These are phyloP conservation scores for Sugiyamaella neomexicana DNA, from an alignment of 1,139 yeast genomes.

Conservation along the genomic window DNA sequence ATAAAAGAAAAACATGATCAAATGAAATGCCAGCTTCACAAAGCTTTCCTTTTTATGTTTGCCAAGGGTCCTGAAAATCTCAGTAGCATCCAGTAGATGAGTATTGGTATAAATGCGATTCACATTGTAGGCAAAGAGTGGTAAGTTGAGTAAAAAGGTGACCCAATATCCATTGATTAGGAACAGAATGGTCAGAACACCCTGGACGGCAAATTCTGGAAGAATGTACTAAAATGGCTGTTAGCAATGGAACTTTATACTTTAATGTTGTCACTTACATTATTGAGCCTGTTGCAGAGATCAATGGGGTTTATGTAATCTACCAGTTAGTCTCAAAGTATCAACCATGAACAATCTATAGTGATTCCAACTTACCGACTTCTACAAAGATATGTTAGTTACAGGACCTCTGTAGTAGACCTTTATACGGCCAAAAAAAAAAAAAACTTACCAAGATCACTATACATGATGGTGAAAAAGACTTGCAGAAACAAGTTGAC, in stretches of 20 bases:
- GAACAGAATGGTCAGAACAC: slow-evolving; percentile 65
- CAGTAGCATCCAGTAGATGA: slow-evolving; percentile 94
- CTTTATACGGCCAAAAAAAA: not conserved
- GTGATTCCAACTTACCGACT: slow-evolving; percentile 23
- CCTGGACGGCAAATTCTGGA: slow-evolving; percentile 91
- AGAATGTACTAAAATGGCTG: slow-evolving; percentile 54
- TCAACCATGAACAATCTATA: not conserved
- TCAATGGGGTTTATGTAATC: slow-evolving; percentile 97
- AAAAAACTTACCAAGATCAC: slow-evolving; percentile 69
- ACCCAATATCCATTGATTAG: slow-evolving; percentile 93
- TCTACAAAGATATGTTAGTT: slow-evolving; percentile 17
- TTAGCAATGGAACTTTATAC: not conserved
- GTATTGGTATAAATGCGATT: slow-evolving; percentile 44
- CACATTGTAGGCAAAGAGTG: slow-evolving; percentile 63
- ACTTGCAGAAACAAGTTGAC: slow-evolving; percentile 87
- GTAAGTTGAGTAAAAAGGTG: slow-evolving; percentile 80
- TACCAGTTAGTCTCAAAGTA: slow-evolving; percentile 5
- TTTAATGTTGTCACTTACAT: slow-evolving; percentile 35
- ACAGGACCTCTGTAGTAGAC: not conserved
- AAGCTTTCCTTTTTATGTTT: slow-evolving; percentile 93
- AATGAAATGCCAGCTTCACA: slow-evolving; percentile 85
- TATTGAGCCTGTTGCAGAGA: slow-evolving; percentile 88
- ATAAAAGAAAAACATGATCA: slow-evolving; percentile 91
- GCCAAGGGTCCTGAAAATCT: slow-evolving; percentile 90
- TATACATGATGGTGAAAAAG: slow-evolving; percentile 88